Percentiles rank a stretch among this genome's conserved stretches.
Conservation (phyloP, 2,329 filamentous ascomycete genomes). For the Monosporascus sp. region DNA sequence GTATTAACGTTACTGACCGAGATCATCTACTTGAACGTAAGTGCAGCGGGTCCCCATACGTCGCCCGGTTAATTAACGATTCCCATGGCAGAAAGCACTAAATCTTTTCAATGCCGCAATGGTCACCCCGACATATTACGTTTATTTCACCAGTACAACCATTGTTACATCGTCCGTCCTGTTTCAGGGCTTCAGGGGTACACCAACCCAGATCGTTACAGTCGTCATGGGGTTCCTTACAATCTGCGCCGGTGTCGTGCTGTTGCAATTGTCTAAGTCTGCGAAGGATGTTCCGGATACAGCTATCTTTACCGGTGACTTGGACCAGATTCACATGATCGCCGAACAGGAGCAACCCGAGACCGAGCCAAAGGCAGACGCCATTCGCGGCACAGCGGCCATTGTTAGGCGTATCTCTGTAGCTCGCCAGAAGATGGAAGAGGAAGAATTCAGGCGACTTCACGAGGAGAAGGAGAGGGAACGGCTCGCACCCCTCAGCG, state of each 20-base stretch:
- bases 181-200: slow-evolving; percentile 91
- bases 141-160: slow-evolving; percentile 94
- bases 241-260: slow-evolving; percentile 87
- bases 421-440: slow-evolving; percentile 70
- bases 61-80: slow-evolving; percentile 27
- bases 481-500: slow-evolving; percentile 66
- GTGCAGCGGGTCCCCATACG: slow-evolving; percentile 30
- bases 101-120: slow-evolving; percentile 96
- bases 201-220: slow-evolving; percentile 71
- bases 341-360: slow-evolving; percentile 95
- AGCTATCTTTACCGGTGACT: slow-evolving; percentile 84
- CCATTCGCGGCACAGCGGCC: slow-evolving; percentile 84
- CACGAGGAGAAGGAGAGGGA: slow-evolving; percentile 72
- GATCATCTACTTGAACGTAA: slow-evolving; percentile 91
- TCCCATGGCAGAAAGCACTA: slow-evolving; percentile 77
- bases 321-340: slow-evolving; percentile 93
- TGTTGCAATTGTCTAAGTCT: slow-evolving; percentile 95
- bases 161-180: slow-evolving; percentile 91
- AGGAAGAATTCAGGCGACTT: slow-evolving; percentile 71
- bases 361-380: slow-evolving; percentile 91
- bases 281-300: slow-evolving; percentile 95
- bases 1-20: slow-evolving; percentile 84
- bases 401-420: slow-evolving; percentile 79
- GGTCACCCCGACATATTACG: slow-evolving; percentile 97
- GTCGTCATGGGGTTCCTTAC: slow-evolving; percentile 90